Evolutionary conservation across 2,329 filamentous ascomycete species (phyloP), one percentile per base, ranked within the genome.

Genomic region (Pseudonectria buxi): DNA sequence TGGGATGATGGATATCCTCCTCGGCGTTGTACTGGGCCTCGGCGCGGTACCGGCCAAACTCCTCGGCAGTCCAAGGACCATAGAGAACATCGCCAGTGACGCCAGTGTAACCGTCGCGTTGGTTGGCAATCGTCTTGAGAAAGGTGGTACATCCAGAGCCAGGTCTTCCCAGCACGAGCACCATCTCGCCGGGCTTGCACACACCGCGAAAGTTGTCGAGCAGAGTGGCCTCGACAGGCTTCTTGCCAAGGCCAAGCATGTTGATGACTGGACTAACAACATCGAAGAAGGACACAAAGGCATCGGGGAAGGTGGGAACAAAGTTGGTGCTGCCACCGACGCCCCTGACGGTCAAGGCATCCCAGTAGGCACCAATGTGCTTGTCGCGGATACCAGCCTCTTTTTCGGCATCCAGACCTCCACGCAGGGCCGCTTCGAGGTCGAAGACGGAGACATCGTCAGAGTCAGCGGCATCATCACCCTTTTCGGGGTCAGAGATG

Each of bases 1-100:
- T 92, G 0, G 88, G 77, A 49, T 88, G 81, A 49, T 95, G 87
- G 14, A 90, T 71, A 49, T 95, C 88, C 46, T 94, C 86, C 57
- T 85, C 79, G 16, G 57, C 58, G 53, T 87, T 90, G 65, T 94
- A 94, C 4, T 90, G 81, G 1, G 84, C 81, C 62, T 94, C 86
- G 33, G 86, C 86, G 22, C 86, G 75, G 57, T 86, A 94, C 33
- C 74, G 68, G 52, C 82, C 74, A 45, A 94, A 90, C 32, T 83
- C 78, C 14, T 78, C 65, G 12, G 79, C 72, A 4, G 78, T 74
- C 55, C 86, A 88, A 0, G 80, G 81, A 1, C 86, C 86, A 47
- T 90, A 94, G 0, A 73, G 61, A 0, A 94, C 86, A 3, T 92
- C 80, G 10, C 87, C 87, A 2, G 61, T 54, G 10, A 78, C 64